A percentile compares a stretch with the other conserved stretches of the same genome.
Evolutionary conservation across 1,284 basidiomycete species (phyloP).

Genomic region (Fistulinella staudtii): DNA sequence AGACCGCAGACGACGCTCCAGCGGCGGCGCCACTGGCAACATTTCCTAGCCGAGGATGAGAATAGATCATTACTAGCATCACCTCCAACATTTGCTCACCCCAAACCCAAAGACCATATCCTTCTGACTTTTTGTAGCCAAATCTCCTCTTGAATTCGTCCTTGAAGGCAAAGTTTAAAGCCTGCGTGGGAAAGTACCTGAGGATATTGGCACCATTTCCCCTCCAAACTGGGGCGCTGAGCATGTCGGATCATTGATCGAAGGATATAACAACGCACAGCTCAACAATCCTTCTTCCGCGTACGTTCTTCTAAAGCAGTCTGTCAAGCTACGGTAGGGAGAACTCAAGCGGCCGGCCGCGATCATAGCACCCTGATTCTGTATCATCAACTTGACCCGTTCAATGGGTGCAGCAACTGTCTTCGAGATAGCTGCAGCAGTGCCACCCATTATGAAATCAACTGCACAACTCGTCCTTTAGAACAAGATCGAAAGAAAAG

Average conservation of each 20-base stretch:
- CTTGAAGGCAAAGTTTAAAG: slow-evolving; percentile 52
- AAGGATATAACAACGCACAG: slow-evolving; percentile 29
- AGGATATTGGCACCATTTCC: slow-evolving; percentile 63
- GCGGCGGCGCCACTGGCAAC: slow-evolving; percentile 45
- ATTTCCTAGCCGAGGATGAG: slow-evolving; percentile 41
- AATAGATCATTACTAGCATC: slow-evolving; percentile 1
- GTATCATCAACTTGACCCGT: slow-evolving; percentile 67
- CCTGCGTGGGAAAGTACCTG: slow-evolving; percentile 66
- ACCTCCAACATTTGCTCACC: slow-evolving; percentile 9
- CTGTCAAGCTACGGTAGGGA: slow-evolving; percentile 59
- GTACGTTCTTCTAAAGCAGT: slow-evolving; percentile 56
- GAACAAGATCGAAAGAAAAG: not conserved
- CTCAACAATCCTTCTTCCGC: slow-evolving; percentile 49
- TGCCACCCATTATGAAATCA: slow-evolving; percentile 50
- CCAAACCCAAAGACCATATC: slow-evolving; percentile 51
- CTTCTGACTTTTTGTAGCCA: slow-evolving; percentile 51
- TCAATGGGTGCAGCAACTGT: slow-evolving; percentile 71
- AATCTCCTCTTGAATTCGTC: slow-evolving; percentile 48
- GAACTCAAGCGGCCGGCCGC: slow-evolving; percentile 51
- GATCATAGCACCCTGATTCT: slow-evolving; percentile 61
- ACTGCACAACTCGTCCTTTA: slow-evolving; percentile 22
- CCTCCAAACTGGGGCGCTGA: slow-evolving; percentile 46
- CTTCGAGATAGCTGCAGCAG: slow-evolving; percentile 58
- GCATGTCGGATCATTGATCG: not conserved
- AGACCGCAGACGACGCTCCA: slow-evolving; percentile 47